phyloP scores from a whole-genome alignment of 2,329 filamentous ascomycete species.

The Sclerotiophoma versabilis region DNA sequence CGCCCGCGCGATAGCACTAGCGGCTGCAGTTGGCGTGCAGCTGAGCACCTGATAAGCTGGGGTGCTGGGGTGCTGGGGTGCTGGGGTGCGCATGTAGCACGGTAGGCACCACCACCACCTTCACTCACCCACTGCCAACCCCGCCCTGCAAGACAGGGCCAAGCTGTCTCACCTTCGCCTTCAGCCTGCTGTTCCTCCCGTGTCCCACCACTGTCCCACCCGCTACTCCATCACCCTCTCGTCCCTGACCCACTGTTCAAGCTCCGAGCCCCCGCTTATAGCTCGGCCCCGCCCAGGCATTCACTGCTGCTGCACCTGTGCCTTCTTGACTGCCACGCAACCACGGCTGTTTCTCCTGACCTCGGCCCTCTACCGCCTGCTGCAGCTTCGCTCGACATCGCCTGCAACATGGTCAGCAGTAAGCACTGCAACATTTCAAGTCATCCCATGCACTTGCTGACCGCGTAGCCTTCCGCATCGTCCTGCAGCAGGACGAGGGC shows the following conservation, averaged over 20 bases:
- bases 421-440: conserved; percentile 6
- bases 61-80: too few species aligned
- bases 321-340: too few species aligned
- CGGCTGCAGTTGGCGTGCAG: neutral
- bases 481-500: conserved; percentile 44
- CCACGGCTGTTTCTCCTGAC: neutral
- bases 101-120: conserved; percentile 23
- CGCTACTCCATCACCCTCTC: conserved; percentile 1
- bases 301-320: neutral
- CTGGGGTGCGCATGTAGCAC: too few species aligned
- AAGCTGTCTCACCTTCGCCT: conserved; percentile 6
- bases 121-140: neutral
- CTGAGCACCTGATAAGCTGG: conserved; percentile 25
- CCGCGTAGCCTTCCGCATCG: conserved; percentile 37
- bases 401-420: conserved; percentile 26
- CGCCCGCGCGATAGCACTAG: too few species aligned
- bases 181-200: neutral
- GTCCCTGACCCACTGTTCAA: neutral
- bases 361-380: neutral
- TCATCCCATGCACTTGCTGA: conserved; percentile 15
- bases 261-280: conserved; percentile 16
- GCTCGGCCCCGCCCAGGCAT: conserved; percentile 8
- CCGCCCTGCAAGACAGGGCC: conserved; percentile 1
- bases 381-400: neutral
- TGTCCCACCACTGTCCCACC: neutral